Base-by-base conservation (phyloP, 805 yeast species). In the Starmerella stigmatis region DNA sequence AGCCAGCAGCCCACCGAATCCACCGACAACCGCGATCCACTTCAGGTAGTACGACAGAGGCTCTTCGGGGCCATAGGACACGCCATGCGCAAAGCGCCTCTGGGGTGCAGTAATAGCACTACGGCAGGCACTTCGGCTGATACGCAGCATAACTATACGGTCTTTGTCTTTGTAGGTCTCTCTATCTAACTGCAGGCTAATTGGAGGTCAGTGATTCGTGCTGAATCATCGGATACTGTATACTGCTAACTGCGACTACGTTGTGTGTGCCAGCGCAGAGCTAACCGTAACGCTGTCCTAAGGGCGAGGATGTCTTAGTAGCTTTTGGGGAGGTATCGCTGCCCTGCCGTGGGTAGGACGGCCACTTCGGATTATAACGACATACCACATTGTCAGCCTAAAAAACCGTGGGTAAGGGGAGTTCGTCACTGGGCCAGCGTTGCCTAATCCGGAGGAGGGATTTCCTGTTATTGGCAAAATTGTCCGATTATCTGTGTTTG, bases 31-130 rank as follows among this genome's bases (percentile, higher is more conserved):
- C 22, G 50, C 58, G n/a, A 49, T 36, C 58, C 58, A 56, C 46
- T 51, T 51, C 45, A 53, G 16, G 47, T 54, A 54, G 23, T 49
- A 51, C 8, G 45, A 36, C 8, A 51, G 28, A 8, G 59, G 57
- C 56, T 54, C 58, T 13, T 42, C 57, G 29, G 57, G 53, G 41
- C 57, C 58, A 41, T 54, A 53, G 19, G 38, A 45, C 17, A 48
- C 55, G 43, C 50, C 51, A 33, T 50, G 54, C 25, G 51, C 51
- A 21, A 23, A 33, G 12, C 48, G 41, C 12, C 38, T 27, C n/a
- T 39, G 32, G 4, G 31, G 30, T 23, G 13, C 20, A 19, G 36
- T 26, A 26, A 9, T 17, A 9, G 21, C 31, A n/a, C 22, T 17
- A 15, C 29, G 40, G 30, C 19, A 19, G 16, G 44, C 25, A n/a